Base-by-base conservation (phyloP, 768 basidiomycete species). In the Ramaria rubella region DNA sequence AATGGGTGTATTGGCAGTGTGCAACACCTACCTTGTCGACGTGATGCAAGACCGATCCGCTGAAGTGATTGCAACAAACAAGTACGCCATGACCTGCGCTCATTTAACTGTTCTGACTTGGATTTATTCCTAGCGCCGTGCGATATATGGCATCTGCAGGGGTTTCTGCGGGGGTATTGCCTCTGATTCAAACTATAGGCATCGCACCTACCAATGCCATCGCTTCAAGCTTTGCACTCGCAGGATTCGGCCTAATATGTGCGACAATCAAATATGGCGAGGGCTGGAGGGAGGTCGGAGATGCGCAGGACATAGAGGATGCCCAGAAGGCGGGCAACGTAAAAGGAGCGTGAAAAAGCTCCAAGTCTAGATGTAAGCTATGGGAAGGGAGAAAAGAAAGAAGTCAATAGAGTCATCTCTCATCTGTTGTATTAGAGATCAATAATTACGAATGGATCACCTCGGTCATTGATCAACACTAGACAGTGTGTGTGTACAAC, bases 1-100 rank as follows among this genome's bases (percentile, higher is more conserved):
- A 15, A 78, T 86, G 61, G 63, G 80, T 48, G 76, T 79, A 8
- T 69, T 85, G 36, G 75, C 76, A 5, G 83, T 84, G 0, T 71
- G 71, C 19, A 72, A 78, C 7, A 73, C 85, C 5, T 86, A 86
- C 60, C 68, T 70, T 27, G 76, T 86, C 4, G 86, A 87, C 59
- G 67, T 85, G 14, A 60, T 87, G 68, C 83, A 81, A 31, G 65
- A 71, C 27, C 74, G 76, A 21, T 86, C 85, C 59, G 82, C 85
- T 2, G 85, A 87, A 62, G 73, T 75, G 19, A 73, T 77, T 66
- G 84, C 82, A 3, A 82, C 80, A 0, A 72, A 71, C 53, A 69
- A 69, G 86, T 85, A 33, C 14, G 50, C 33, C n/a, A 15, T 40
- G 12, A 5, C 21, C 6, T 42, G n/a, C n/a, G n/a, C n/a, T n/a